Evolutionary conservation across 257 asterid genomes (phyloP), one percentile per base, ranked within the genome.

Genomic region (Solanum pimpinellifolium): DNA sequence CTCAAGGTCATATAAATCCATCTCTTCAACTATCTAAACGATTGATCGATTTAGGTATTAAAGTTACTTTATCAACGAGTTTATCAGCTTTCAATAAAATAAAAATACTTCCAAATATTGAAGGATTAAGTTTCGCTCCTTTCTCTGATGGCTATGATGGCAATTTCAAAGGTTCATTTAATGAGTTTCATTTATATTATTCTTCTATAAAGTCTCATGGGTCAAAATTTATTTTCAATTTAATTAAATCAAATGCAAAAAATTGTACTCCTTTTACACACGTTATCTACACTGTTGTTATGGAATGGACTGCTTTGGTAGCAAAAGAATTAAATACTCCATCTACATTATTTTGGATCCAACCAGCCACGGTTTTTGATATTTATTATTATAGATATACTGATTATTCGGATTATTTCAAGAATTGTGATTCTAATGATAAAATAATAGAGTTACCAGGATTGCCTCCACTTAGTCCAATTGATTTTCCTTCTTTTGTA

Each of bases 1-100:
- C 52, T 7, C 91, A 89, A 74, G 90, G 91, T 35, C 91, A 87
- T 35, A 85, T 89, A 78, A 89, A 89, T 59, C 88, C 91, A 11
- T 21, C 80, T 27, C 87, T 89, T 44, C 88, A 74, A 31, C 25
- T 89, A 2, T 65, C 91, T 4, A 83, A 87, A 25, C 56, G 10
- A 41, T 72, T 89, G 6, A 23, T 87, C 11, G 42, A 41, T 5
- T 11, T 68, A 41, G 91, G 89, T 4, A 37, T 70, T 1, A 20
- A 89, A 15, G 75, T 87, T 23, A 89, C 88, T 11, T 85, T 89
- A 27, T 42, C 83, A 3, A 70, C 87, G 0, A 72, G 85, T 49
- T 8, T 62, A 41, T 42, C 27, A 4, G 88, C 83, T 65, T 65
- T 15, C 47, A 68, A 35, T 5, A 85, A 41, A 12, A 83, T 89